Evolutionary conservation across 768 basidiomycete genomes (phyloP), one percentile per base, ranked within the genome.

Genomic region (Mycena latifolia): DNA sequence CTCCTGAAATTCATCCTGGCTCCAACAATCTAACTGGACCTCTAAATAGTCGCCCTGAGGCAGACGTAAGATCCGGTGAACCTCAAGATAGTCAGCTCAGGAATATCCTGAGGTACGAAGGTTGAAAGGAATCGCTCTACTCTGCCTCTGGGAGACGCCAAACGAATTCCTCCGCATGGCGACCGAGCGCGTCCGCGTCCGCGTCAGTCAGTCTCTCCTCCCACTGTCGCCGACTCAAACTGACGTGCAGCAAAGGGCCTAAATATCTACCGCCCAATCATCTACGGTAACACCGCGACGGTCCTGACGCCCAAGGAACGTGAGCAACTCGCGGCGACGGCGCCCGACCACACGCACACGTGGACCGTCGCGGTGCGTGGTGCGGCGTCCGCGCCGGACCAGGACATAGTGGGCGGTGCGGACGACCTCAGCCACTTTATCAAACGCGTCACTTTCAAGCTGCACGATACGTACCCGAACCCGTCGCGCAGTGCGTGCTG

Each of bases 281-380:
- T 99, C 65, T 99, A 98, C 80, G 98, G 98, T 52, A 99, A 99
- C 77, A 93, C 92, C 15, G 94, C 97, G 33, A 84, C 86, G 0
- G 88, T 95, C 59, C 77, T 99, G 66, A 90, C 88, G 0, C 80
- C 86, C 18, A 87, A 89, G 71, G 96, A 98, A 75, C 86, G 88
- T 58, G 86, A 88, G 67, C 66, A 76, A 18, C 79, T 85, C 5
- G 73, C 81, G 15, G 79, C 84, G 37, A 84, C 86, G 18, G 79
- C 85, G 28, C 84, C 86, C 43, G 93, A 95, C 69, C 95, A 96
- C 72, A 98, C 97, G 3, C 97, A 99, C 77, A 88, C 88, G 66
- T 99, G 98, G 98, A 99, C 96, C 0, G 92, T 99, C 63, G 96
- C 95, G 28, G 87, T 99, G 27, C 89, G 98, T 27, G 93, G 94